Conservation (phyloP, 805 yeast genomes). For the Jamesozyma rosinii region DNA sequence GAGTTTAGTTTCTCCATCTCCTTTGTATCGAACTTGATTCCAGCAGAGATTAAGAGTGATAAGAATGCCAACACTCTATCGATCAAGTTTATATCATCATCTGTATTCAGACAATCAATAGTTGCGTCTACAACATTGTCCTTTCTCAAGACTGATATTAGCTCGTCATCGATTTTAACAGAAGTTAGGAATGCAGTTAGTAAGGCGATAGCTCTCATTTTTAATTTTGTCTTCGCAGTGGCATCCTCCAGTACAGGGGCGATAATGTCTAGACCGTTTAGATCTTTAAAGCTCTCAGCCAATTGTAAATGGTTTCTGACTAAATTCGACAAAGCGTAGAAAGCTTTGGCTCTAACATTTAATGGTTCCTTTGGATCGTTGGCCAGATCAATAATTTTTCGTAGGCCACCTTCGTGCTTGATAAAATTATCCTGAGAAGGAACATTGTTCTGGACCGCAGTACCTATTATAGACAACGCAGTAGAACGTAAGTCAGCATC, state of each 20-base stretch:
- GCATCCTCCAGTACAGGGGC: slow-evolving; percentile 24
- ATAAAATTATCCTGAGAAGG: slow-evolving; percentile 60
- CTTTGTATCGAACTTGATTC: slow-evolving; percentile 37
- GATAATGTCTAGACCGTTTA: slow-evolving; percentile 56
- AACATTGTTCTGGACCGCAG: slow-evolving; percentile 87
- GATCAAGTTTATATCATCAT: slow-evolving; percentile 38
- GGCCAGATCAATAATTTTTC: slow-evolving; percentile 38
- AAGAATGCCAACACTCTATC: slow-evolving; percentile 51
- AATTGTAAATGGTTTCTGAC: slow-evolving; percentile 59
- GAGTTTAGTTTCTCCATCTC: slow-evolving; percentile 34
- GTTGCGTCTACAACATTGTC: slow-evolving; percentile 23
- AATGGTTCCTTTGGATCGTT: slow-evolving; percentile 18
- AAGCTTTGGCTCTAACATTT: slow-evolving; percentile 48
- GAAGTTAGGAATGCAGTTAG: slow-evolving; percentile 52
- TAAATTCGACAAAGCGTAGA: slow-evolving; percentile 69
- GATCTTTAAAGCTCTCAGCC: slow-evolving; percentile 44
- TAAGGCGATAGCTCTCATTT: slow-evolving; percentile 47
- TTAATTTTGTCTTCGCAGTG: slow-evolving; percentile 32
- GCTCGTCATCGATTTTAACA: slow-evolving; percentile 35
- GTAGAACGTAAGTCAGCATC: slow-evolving; percentile 41
- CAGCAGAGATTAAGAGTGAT: slow-evolving; percentile 36
- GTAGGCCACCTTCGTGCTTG: slow-evolving; percentile 41
- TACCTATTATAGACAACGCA: slow-evolving; percentile 72
- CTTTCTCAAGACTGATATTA: slow-evolving; percentile 31
- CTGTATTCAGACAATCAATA: slow-evolving; percentile 22